phyloP scores from a whole-genome alignment of 768 basidiomycete species.

The Kwoniella shandongensis region DNA sequence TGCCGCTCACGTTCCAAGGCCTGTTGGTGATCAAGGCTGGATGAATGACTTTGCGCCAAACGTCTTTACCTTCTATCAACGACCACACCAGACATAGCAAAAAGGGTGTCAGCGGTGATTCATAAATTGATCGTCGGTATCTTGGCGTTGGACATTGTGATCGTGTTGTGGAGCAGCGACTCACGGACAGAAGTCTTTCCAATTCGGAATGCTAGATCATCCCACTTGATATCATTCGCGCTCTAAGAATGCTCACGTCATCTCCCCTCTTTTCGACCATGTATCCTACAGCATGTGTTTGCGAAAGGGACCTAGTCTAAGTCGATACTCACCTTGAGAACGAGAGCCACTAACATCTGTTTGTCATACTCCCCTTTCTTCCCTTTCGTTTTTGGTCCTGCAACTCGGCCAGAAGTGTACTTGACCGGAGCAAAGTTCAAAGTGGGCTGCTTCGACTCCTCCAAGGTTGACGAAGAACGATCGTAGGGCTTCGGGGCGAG shows the following conservation, averaged over 20 bases:
- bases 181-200: conserved; percentile 30
- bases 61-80: conserved; percentile 36
- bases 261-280: too few relatives aligned
- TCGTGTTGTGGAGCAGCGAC: neutral
- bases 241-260: conserved; percentile 19
- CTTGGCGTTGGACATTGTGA: neutral
- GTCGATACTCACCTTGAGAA: conserved; percentile 20
- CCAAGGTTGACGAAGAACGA: too few relatives aligned
- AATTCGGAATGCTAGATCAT: conserved; percentile 4
- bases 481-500: too few relatives aligned
- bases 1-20: conserved; percentile 21
- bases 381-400: too few relatives aligned
- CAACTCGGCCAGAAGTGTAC: too few relatives aligned
- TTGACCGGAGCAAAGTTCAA: too few relatives aligned
- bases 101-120: neutral
- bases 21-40: conserved; percentile 19
- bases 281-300: too few relatives aligned
- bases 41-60: conserved; percentile 35
- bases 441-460: too few relatives aligned
- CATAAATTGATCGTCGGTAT: too few relatives aligned
- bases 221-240: conserved; percentile 27
- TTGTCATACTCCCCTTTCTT: conserved; percentile 20
- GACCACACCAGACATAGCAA: neutral
- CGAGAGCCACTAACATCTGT: conserved; percentile 6
- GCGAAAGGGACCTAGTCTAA: too few relatives aligned